Evolutionary conservation across 192 early-diverging fungal species (phyloP), one percentile per base, ranked within the genome.

Genomic region (Polychytrium aggregatum): DNA sequence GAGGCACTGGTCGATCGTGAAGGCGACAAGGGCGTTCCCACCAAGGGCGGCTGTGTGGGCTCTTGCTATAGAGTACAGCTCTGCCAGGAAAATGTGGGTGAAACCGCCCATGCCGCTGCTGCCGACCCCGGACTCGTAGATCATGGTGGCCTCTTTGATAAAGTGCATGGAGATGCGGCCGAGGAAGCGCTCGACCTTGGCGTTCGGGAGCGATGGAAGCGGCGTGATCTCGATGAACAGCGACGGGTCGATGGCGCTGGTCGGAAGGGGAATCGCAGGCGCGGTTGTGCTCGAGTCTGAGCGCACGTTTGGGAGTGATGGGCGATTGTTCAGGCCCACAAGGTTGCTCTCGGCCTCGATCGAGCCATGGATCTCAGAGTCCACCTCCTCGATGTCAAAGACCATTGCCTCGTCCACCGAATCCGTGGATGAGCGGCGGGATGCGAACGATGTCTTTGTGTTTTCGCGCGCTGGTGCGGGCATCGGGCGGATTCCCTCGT

Each of bases 81-180:
- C 85, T 31, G 64, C 62, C 58, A 82, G 42, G 44, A 88, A 82
- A 20, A 56, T 57, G 38, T 83, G 74, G 37, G 76, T 73, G 64
- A 88, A 88, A 1, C 81, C 79, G 18, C 81, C 82, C 74, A 83
- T 82, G 1, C 85, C 82, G 10, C 56, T 66, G 4, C 50, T 59
- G 3, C 67, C 74, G 29, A 56, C 27, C 18, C 54, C 64, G 30
- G 67, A 41, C 27, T 78, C 66, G 43, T 58, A 70, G 37, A 50
- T 43, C 38, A 63, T 57, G 36, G 44, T 52, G 5, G 79, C 66
- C 47, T 89, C 86, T 38, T 86, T 84, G 31, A 89, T 80, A 67
- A 89, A 89, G 50, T 89, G 86, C 10, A 88, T 65, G 0, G 82
- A 82, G 0, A 89, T 58, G 10, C 82, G 76, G 22, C 86, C 86